Evolutionary conservation across 2,329 filamentous ascomycete species (phyloP), one percentile per base, ranked within the genome.

Genomic region (Chalaropsis thielavioides): DNA sequence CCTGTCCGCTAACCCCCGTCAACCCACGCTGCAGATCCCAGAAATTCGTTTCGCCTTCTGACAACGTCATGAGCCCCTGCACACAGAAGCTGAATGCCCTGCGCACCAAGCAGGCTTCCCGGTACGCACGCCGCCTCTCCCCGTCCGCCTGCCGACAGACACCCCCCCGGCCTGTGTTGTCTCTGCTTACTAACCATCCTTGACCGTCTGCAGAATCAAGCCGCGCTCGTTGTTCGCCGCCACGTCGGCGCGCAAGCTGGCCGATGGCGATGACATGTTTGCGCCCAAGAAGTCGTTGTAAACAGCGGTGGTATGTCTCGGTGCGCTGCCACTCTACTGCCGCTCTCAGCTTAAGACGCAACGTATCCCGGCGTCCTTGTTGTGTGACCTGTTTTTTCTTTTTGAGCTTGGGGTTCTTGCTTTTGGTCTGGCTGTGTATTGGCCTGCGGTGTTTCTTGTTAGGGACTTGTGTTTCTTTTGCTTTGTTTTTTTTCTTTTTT

Each of bases 31-130:
- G 63, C 69, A 76, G 77, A 62, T 71, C 75, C 58, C 77, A 79
- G 70, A 77, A 81, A 69, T 92, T 92, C 76, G 79, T 92, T 73
- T 92, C 88, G 19, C 90, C 90, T 2, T 92, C 88, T n/a, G 90
- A 95, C 75, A 85, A 84, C 76, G 92, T 95, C 78, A 89, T 91
- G 85, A 91, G 87, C 71, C 90, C 90, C 43, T 91, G 89, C 75
- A 88, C 86, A 19, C 86, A 88, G 74, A 94, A 94, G 81, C 82
- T 94, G 71, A 87, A 81, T 68, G 86, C 87, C 49, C 84, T 92
- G 75, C 88, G 89, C 76, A 89, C 83, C 77, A 91, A 90, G 79
- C 86, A 90, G 72, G 85, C 85, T 68, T 82, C 81, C 76, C 92
- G 91, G 87, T 90, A 80, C 73, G 83, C 80, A 19, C 11, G 6